Evolutionary conservation across 2,329 filamentous ascomycete genomes (phyloP), one percentile per base, ranked within the genome.

Genomic region (Amauroascus verrucosus): DNA sequence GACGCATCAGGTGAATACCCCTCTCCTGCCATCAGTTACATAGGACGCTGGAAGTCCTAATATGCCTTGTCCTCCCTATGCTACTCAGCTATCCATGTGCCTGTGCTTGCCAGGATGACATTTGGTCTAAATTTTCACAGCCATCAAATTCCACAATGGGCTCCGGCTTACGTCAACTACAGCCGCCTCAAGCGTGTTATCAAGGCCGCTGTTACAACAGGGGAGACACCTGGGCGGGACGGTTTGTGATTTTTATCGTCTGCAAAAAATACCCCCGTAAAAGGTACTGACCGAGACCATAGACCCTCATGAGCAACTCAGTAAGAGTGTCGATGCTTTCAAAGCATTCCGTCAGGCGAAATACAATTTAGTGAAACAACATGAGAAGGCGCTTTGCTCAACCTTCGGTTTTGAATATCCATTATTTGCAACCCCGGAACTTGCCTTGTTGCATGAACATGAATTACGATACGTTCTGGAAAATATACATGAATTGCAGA

Each of bases 91-190:
- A 35, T 22, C 11, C 18, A 37, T 48, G 32, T 11, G 22, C 30
- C 26, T 50, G 22, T 43, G 18, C 11, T 26, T 37, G 11, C 2
- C 40, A 54, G 20, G 26, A 67, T 67, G 66, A 62, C 58, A 43
- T 67, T 68, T 47, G 62, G 63, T 6, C 55, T 60, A n/a, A 52
- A 65, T 32, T 62, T 63, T 6, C 60, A 65, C 46, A 54, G 28
- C 7, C 52, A 58, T 43, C 57, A 61, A 20, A 52, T 65, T 3
- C 59, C 64, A 3, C 62, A 64, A 51, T 68, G 64, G 65, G 55
- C 55, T 2, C 32, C 57, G 9, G 48, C 56, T 18, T 67, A 67
- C 53, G 51, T 65, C 20, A 59, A 63, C 44, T 67, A 68, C 50
- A 57, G 61, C 40, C 51, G 46, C 20, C 47, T 69, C 22, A 64